These are phyloP conservation scores for Fusarium sp. DNA, from an alignment of 2,329 filamentous ascomycete species.

Conservation along the genomic window DNA sequence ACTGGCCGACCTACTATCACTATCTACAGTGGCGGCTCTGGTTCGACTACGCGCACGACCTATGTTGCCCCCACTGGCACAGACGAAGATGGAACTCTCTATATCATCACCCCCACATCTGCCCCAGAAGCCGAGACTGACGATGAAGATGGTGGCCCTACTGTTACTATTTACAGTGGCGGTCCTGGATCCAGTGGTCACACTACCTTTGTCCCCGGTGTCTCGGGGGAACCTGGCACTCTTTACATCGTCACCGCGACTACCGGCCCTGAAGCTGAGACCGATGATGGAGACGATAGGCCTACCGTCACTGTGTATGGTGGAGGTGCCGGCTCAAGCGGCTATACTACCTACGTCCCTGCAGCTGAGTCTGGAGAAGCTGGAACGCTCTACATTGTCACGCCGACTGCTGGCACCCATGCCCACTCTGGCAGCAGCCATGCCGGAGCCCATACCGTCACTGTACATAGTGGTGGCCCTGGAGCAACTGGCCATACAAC, in stretches of 20 bases:
- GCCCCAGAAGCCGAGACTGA: background rate
- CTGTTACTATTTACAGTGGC: slow-evolving; percentile 16
- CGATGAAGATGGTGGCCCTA: background rate
- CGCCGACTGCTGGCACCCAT: background rate
- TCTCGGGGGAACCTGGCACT: slow-evolving; percentile 2
- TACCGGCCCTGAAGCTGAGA: background rate
- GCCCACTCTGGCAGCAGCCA: background rate
- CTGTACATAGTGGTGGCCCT: slow-evolving; percentile 10
- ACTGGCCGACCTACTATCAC: slow-evolving; percentile 2
- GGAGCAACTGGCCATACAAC: slow-evolving; percentile 6
- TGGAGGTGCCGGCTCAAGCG: background rate
- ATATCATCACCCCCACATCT: slow-evolving; percentile 11
- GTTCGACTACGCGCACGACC: background rate
- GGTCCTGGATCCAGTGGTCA: background rate
- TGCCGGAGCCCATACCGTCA: background rate
- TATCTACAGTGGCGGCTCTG: slow-evolving; percentile 6
- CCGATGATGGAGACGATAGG: background rate
- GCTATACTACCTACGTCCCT: background rate
- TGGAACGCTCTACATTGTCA: background rate
- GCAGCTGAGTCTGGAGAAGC: background rate
- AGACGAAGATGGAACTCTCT: slow-evolving; percentile 2
- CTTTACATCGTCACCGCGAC: background rate
- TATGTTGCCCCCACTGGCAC: slow-evolving; percentile 3
- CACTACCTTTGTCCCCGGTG: background rate
- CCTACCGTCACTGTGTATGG: slow-evolving; percentile 8